Conservation (phyloP, 768 basidiomycete genomes). For the Rickenella mellea region DNA sequence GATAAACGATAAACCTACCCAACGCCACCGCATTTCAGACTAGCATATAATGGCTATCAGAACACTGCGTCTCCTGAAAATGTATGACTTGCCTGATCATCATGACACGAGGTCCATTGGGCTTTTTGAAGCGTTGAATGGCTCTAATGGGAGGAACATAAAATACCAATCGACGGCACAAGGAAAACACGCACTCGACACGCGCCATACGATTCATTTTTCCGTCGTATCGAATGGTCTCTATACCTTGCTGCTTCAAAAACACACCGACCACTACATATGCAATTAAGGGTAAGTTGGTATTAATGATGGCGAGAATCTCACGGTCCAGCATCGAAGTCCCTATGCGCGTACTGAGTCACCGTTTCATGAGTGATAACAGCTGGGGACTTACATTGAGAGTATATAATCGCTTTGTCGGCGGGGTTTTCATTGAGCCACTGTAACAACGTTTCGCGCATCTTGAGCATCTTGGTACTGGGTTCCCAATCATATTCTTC, state of each 20-base stretch:
- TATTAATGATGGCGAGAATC: neutral
- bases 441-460: slow-evolving; percentile 46
- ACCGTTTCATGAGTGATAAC: neutral
- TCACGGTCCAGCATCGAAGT: neutral
- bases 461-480: slow-evolving; percentile 57
- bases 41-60: slow-evolving; percentile 18
- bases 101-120: slow-evolving; percentile 51
- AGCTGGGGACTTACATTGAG: slow-evolving; percentile 42
- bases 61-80: neutral
- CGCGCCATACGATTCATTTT: slow-evolving; percentile 47
- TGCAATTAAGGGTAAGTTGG: neutral
- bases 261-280: slow-evolving; percentile 36
- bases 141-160: slow-evolving; percentile 12
- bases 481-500: slow-evolving; percentile 58
- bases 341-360: neutral
- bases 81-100: slow-evolving; percentile 44
- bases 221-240: slow-evolving; percentile 57
- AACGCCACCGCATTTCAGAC: slow-evolving; percentile 59
- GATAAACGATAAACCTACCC: slow-evolving; percentile 23
- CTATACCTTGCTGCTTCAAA: slow-evolving; percentile 49
- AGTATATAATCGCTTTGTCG: slow-evolving; percentile 65
- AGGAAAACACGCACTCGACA: slow-evolving; percentile 22
- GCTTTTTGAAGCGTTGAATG: slow-evolving; percentile 42
- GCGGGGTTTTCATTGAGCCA: slow-evolving; percentile 39
- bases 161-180: neutral